A percentile compares a stretch with the other conserved stretches of the same genome.
phyloP scores from a whole-genome alignment of 2,329 filamentous ascomycete species.

The Exserohilum rostratum region DNA sequence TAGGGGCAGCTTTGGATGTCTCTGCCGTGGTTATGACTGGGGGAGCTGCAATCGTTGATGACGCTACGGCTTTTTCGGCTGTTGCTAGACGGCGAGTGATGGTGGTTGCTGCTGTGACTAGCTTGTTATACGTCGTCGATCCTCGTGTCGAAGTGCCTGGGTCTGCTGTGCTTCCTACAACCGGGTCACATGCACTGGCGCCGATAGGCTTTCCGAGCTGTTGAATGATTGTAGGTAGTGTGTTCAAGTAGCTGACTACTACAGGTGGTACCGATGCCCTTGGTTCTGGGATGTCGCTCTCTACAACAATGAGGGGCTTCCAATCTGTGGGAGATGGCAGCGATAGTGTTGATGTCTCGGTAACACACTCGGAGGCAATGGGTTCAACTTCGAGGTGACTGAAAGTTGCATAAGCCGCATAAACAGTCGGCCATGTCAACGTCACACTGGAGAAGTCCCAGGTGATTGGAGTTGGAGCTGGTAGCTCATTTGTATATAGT shows the following conservation, averaged over 20 bases:
- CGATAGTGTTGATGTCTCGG: constrained; percentile 17
- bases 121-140: constrained; percentile 9
- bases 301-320: constrained; percentile 30
- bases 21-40: constrained; percentile 6
- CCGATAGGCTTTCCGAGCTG: constrained; percentile 40
- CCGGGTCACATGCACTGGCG: constrained; percentile 40
- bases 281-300: constrained; percentile 28
- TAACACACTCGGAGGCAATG: constrained; percentile 28
- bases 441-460: constrained; percentile 35
- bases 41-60: constrained; percentile 6
- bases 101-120: constrained; percentile 6
- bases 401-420: constrained; percentile 40
- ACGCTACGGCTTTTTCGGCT: background rate
- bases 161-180: constrained; percentile 18
- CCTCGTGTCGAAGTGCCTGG: constrained; percentile 13
- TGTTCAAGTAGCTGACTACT: constrained; percentile 41
- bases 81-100: background rate
- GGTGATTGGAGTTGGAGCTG: constrained; percentile 27
- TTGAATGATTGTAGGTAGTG: constrained; percentile 31
- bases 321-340: constrained; percentile 38
- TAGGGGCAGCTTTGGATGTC: background rate
- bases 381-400: constrained; percentile 33
- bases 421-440: constrained; percentile 42
- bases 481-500: constrained; percentile 16
- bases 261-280: constrained; percentile 27